phyloP scores from a whole-genome alignment of 2,329 filamentous ascomycete genomes.

The Xylaria sp. region DNA sequence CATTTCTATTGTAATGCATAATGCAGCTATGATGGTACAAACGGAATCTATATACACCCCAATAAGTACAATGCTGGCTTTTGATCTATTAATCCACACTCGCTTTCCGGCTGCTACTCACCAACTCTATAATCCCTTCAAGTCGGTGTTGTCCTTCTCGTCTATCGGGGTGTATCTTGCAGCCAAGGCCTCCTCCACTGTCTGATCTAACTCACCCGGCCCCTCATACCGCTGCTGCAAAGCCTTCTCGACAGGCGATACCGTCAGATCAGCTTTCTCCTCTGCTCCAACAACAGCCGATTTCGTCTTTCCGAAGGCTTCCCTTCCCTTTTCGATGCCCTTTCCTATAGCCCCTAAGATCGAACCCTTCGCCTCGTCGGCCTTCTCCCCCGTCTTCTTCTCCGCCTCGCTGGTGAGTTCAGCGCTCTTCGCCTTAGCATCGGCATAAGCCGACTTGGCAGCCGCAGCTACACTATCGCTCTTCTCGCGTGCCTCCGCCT shows the following conservation, averaged over 20 bases:
- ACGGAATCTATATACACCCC: constrained; percentile 24
- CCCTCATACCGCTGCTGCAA: constrained; percentile 64
- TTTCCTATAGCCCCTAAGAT: constrained; percentile 55
- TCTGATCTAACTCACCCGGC: constrained; percentile 54
- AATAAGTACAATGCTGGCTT: constrained; percentile 12
- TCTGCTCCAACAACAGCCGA: constrained; percentile 52
- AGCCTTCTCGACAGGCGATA: constrained; percentile 64
- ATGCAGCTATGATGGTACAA: constrained; percentile 34
- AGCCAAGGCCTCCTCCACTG: constrained; percentile 51
- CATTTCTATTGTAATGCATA: constrained; percentile 17
- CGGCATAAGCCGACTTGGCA: constrained; percentile 48
- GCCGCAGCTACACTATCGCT: constrained; percentile 46
- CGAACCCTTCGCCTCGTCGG: constrained; percentile 52
- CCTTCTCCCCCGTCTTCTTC: constrained; percentile 38
- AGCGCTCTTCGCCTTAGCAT: constrained; percentile 48
- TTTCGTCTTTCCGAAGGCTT: constrained; percentile 54
- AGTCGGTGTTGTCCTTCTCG: constrained; percentile 54
- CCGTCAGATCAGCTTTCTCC: constrained; percentile 51
- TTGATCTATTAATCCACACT: background rate
- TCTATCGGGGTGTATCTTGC: constrained; percentile 49
- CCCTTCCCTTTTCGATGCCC: constrained; percentile 56
- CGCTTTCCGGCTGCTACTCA: constrained; percentile 2
- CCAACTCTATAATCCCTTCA: constrained; percentile 38
- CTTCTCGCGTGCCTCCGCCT: constrained; percentile 53
- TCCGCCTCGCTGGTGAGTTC: constrained; percentile 47